phyloP scores from a whole-genome alignment of 2,329 filamentous ascomycete genomes.

The Fusarium sp. region DNA sequence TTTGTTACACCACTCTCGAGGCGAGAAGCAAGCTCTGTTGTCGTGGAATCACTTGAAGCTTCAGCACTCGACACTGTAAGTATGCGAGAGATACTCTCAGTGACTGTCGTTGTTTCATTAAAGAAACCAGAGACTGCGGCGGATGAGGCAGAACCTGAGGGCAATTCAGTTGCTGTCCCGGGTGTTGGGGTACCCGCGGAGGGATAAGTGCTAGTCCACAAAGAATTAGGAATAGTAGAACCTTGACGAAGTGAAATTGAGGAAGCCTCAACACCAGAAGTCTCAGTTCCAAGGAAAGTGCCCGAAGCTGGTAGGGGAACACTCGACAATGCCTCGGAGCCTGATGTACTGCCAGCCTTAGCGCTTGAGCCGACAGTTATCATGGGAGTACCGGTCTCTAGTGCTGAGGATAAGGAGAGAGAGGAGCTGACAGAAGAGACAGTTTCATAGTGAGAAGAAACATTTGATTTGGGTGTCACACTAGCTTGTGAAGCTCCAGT shows the following conservation, averaged over 20 bases:
- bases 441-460: neutral
- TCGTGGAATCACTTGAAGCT: neutral
- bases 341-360: slow-evolving; percentile 26
- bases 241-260: neutral
- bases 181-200: neutral
- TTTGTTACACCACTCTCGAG: neutral
- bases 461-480: neutral
- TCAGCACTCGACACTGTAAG: neutral
- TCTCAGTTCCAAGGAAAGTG: neutral
- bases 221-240: neutral
- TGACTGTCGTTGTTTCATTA: neutral
- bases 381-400: neutral
- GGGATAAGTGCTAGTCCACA: neutral
- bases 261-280: neutral
- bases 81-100: neutral
- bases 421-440: neutral
- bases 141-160: neutral
- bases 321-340: slow-evolving; percentile 3
- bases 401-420: neutral
- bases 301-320: neutral
- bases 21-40: neutral
- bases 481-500: neutral
- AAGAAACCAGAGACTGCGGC: neutral
- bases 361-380: slow-evolving; percentile 33
- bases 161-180: neutral